Base-by-base conservation (phyloP, 441 rosid genomes). In the Theobroma grandiflorum region DNA sequence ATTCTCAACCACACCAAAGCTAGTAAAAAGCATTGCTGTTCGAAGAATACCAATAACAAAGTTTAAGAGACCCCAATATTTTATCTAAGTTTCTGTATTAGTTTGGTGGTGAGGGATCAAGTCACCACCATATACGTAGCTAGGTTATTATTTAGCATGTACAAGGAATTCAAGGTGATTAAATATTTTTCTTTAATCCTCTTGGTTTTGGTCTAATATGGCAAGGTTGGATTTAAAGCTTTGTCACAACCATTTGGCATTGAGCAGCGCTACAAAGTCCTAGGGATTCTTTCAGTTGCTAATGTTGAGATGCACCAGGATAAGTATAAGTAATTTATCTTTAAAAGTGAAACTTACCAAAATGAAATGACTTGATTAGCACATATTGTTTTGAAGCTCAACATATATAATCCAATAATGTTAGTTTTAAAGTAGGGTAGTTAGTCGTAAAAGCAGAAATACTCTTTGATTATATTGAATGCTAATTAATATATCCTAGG, bases 21-120 rank as follows among this genome's bases (percentile, higher is more conserved):
- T 50, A 52, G 77, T 71, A 31, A 65, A 74, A 84, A 37, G 22
- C 65, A 14, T 35, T 40, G 12, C 47, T 59, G 49, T 72, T 75
- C 15, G 22, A 78, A 70, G 79, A 66, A 79, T 82, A 83, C 62
- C 85, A 12, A 38, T 55, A 37, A n/a, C 12, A 38, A 10, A 52
- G 3, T 1, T 58, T 58, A 20, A 20, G 8, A 58, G 12, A 58
- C 12, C 62, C 8, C 8, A 57, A 58, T 8, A n/a, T 20, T 58
- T 58, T 58, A 22, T 33, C 11, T 20, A 58, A 58, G 33, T 33
- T 20, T 58, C 22, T 8, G 33, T 58, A 12, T n/a, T 15, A 16
- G 4, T 7, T 7, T n/a, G 9, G 61, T 26, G 61, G 61, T 6
- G 31, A n/a, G 7, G 58, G 18, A 2, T n/a, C 26, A 50, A 18